These are phyloP conservation scores for Anaeromyces robustus DNA, from an alignment of 192 early-diverging fungal genomes.

Conservation along the genomic window DNA sequence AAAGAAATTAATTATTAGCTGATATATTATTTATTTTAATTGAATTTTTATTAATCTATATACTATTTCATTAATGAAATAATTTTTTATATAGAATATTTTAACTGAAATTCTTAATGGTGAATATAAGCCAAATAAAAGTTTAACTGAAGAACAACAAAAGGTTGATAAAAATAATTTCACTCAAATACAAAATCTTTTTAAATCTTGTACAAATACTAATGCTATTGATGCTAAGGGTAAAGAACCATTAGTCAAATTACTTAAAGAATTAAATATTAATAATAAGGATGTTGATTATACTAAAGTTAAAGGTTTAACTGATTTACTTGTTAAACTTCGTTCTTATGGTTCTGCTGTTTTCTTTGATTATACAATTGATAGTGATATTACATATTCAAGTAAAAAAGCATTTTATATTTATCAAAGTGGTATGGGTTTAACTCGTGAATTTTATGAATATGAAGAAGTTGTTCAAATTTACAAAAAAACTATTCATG, in stretches of 20 bases:
- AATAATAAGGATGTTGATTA: neutral
- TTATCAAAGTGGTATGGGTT: constrained; percentile 24
- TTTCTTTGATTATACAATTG: constrained; percentile 27
- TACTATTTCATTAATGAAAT: no score
- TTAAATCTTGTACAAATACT: constrained; percentile 34
- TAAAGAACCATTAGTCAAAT: neutral
- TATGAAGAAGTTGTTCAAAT: constrained; percentile 19
- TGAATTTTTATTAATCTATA: no score
- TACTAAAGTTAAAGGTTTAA: neutral
- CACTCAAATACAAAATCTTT: constrained; percentile 1
- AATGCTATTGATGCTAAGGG: constrained; percentile 4
- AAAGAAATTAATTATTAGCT: no score
- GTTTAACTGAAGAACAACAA: constrained; percentile 1
- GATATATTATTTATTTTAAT: no score
- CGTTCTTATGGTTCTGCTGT: neutral
- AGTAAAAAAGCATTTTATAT: constrained; percentile 25
- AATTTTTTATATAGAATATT: constrained; percentile 32
- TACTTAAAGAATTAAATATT: neutral
- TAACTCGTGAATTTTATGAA: constrained; percentile 50
- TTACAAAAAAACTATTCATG: constrained; percentile 10
- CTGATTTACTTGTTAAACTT: neutral
- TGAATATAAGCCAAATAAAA: constrained; percentile 22
- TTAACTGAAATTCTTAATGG: constrained; percentile 9
- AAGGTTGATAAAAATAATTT: constrained; percentile 25
- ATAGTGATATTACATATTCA: constrained; percentile 38